These are phyloP conservation scores for Monosporascus ibericus DNA, from an alignment of 2,329 filamentous ascomycete species.

Conservation along the genomic window DNA sequence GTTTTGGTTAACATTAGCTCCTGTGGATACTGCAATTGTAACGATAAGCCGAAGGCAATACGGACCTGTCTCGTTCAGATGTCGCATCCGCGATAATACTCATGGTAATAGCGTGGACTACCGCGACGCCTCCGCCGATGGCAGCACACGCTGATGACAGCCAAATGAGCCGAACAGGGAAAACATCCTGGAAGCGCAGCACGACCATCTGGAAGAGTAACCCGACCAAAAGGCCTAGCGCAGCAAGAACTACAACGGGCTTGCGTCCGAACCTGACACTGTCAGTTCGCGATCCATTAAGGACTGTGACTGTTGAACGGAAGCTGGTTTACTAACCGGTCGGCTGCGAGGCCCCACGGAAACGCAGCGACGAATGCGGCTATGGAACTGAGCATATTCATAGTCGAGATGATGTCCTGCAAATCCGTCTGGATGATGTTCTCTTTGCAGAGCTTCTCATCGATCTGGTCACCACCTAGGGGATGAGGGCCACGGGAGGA, in stretches of 20 bases:
- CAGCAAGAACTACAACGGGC: slow-evolving; percentile 25
- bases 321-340: slow-evolving; percentile 11
- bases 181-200: slow-evolving; percentile 23
- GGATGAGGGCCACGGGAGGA: slow-evolving; percentile 9
- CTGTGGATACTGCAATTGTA: too few species aligned
- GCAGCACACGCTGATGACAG: slow-evolving; percentile 22
- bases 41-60: background rate
- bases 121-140: slow-evolving; percentile 30
- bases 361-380: slow-evolving; percentile 29
- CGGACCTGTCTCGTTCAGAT: slow-evolving; percentile 27
- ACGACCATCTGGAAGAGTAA: slow-evolving; percentile 22
- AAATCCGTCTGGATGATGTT: slow-evolving; percentile 28
- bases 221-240: slow-evolving; percentile 24
- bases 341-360: slow-evolving; percentile 32
- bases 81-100: slow-evolving; percentile 32
- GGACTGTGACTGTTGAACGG: background rate
- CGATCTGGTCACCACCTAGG: slow-evolving; percentile 22
- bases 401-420: slow-evolving; percentile 28
- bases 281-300: background rate
- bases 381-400: slow-evolving; percentile 22
- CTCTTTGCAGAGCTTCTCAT: slow-evolving; percentile 30
- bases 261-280: slow-evolving; percentile 28
- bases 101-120: slow-evolving; percentile 25
- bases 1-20: background rate
- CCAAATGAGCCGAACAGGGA: slow-evolving; percentile 31